Percentiles rank a stretch among this genome's conserved stretches.
Conservation (phyloP, 164 flowering plant genomes). For the Aristolochia fimbriata region DNA sequence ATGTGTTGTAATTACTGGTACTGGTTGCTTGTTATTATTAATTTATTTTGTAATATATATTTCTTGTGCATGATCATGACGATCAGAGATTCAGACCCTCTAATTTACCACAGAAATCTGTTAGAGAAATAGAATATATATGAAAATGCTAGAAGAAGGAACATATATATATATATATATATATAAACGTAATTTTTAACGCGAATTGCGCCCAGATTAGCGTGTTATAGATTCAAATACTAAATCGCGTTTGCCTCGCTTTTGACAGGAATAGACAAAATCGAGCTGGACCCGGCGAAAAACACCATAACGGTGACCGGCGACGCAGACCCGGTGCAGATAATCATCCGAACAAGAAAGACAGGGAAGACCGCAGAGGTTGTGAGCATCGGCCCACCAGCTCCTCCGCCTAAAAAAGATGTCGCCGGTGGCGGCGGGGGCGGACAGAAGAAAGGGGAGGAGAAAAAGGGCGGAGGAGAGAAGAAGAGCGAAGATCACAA, state of each 20-base stretch:
- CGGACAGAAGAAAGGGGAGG: conserved; percentile 22
- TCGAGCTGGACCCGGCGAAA: conserved; percentile 47
- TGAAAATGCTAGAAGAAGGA: too few species aligned
- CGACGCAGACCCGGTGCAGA: conserved; percentile 45
- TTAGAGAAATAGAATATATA: too few species aligned
- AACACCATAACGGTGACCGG: conserved; percentile 53
- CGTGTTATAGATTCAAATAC: neutral
- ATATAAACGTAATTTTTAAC: too few species aligned
- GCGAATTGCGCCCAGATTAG: too few species aligned
- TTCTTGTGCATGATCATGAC: too few species aligned
- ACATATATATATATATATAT: too few species aligned
- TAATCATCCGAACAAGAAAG: conserved; percentile 34
- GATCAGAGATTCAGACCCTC: too few species aligned
- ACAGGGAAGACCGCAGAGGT: conserved; percentile 37
- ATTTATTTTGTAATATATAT: too few species aligned
- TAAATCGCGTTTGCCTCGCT: neutral
- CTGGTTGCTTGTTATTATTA: too few species aligned
- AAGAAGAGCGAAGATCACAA: conserved; percentile 14
- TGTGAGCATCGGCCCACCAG: conserved; percentile 54
- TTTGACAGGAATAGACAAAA: conserved; percentile 45
- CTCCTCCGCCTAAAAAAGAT: conserved; percentile 31
- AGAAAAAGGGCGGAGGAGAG: conserved; percentile 22
- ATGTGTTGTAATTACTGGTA: too few species aligned
- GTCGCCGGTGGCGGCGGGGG: conserved; percentile 10
- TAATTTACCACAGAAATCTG: too few species aligned